Percentiles rank a stretch among this genome's conserved stretches.
These are phyloP conservation scores for Vigna mungo DNA, from an alignment of 306 rosid species.

Conservation along the genomic window DNA sequence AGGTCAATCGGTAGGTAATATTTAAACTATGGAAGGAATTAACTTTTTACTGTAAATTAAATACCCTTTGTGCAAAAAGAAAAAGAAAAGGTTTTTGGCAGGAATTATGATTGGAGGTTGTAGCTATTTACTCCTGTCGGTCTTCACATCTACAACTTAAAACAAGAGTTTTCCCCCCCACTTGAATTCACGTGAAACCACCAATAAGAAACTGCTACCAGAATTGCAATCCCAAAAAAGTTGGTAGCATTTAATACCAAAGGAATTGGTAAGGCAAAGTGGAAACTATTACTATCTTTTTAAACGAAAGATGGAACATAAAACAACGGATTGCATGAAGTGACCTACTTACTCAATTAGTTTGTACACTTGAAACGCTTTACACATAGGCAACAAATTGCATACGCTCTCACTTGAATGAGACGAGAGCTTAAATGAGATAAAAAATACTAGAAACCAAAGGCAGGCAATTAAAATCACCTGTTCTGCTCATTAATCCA, in stretches of 20 bases:
- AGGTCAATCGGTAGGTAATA: too few relatives aligned
- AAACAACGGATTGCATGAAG: conserved; percentile 33
- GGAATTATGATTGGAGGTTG: not conserved
- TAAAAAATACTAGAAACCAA: conserved; percentile 27
- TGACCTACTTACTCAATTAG: conserved; percentile 39
- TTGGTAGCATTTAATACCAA: not conserved
- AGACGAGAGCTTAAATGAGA: conserved; percentile 2
- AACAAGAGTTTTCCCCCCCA: not conserved
- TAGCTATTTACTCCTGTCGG: conserved; percentile 23
- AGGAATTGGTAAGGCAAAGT: conserved; percentile 14
- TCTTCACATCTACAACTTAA: not conserved
- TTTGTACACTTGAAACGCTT: conserved; percentile 42
- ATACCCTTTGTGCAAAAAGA: too few relatives aligned
- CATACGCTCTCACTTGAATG: conserved; percentile 37
- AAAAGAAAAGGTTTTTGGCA: too few relatives aligned
- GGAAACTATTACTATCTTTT: not conserved
- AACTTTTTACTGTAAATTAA: too few relatives aligned
- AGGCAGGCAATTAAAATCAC: conserved; percentile 37
- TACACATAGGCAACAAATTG: conserved; percentile 38
- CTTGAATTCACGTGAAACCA: conserved; percentile 29
- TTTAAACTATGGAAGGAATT: too few relatives aligned
- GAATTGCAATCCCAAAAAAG: too few relatives aligned
- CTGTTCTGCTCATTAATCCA: conserved; percentile 35
- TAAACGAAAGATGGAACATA: conserved; percentile 33
- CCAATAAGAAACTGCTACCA: not conserved